Evolutionary conservation across 2,329 filamentous ascomycete species (phyloP), one percentile per base, ranked within the genome.

Genomic region (Penicillium sp.): DNA sequence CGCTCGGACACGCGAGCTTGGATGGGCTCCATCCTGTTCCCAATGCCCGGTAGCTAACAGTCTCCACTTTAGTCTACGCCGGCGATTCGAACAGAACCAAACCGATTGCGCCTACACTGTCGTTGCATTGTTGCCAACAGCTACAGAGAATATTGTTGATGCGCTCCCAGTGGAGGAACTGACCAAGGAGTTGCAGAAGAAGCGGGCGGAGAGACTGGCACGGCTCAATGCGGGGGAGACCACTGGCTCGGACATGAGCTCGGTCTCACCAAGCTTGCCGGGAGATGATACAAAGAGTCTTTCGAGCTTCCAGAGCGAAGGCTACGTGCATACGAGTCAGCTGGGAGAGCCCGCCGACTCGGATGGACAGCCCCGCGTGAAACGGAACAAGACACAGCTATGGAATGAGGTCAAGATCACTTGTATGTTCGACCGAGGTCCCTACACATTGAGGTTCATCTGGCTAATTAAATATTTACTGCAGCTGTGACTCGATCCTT

Each of bases 21-120:
- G 55, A 50, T 48, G 37, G 51, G 35, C 44, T 42, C 43, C 31
- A 47, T 51, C 26, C 42, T 35, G 24, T 43, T n/a, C 51, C 50
- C 39, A 21, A 60, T 56, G 46, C 16, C 35, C 37, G 52, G 26
- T 58, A 27, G 57, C 60, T 67, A 46, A 67, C 60, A 47, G 52
- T 52, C 19, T 27, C 4, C 16, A 27, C 24, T 48, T 52, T 68
- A 98, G 93, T 76, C 85, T 99, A 60, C 92, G 93, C 51, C 90
- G 95, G 57, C 90, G 95, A 71, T 99, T 99, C 78, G 91, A 98
- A 75, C 95, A 99, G 77, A 99, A 99, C 76, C 95, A 99, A 74
- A 93, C 96, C 73, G 95, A 99, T 77, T 99, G 95, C 78, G 97
- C 93, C 48, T 97, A 96, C 74, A 99, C 95, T 37, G 92, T 98